Base-by-base conservation (phyloP, 108 stramenopile genomes). In the Pseudonitzschia pungens region DNA sequence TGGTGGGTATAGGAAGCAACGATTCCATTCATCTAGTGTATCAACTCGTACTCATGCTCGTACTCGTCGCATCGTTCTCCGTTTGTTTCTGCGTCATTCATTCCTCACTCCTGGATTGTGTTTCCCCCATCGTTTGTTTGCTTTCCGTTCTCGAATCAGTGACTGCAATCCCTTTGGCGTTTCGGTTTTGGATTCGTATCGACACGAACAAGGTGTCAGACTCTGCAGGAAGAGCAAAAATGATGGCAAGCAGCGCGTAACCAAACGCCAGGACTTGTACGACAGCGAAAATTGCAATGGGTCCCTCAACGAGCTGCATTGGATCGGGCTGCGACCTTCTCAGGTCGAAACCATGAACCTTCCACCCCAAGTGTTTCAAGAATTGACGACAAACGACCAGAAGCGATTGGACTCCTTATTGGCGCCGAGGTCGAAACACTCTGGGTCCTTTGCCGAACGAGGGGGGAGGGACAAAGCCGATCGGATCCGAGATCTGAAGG, bases 91-190 rank as follows among this genome's bases (percentile, higher is more conserved):
- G 20, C 10, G 16, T 9, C 50, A 51, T 36, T 36, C 36, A 36
- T 36, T 51, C 6, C n/a, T 51, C 50, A n/a, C n/a, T n/a, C n/a
- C 4, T 51, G 1, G 50, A 7, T 51, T n/a, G 16, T 3, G 16
- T 51, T 51, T 51, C n/a, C n/a, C 4, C 16, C 16, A n/a, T 51
- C 3, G 10, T n/a, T 51, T 4, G 50, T 62, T 11, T 42, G 0
- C 31, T 33, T 6, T 10, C 60, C 12, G 40, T 55, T 24, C 9
- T 55, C 26, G 54, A 24, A 15, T 8, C 60, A 62, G 60, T 15
- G 60, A 96, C 75, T 89, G 88, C 68, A 94, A 96, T 81, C 92
- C 95, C 0, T 94, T 70, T 59, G 95, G 95, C 8, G 70, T 92
- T n/a, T 66, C 75, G 4, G 87, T 96, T 12, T 80, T 94, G 45